Evolutionary conservation across 495 filamentous ascomycete species (phyloP).

Genomic region (Aspergillus bridgeri): DNA sequence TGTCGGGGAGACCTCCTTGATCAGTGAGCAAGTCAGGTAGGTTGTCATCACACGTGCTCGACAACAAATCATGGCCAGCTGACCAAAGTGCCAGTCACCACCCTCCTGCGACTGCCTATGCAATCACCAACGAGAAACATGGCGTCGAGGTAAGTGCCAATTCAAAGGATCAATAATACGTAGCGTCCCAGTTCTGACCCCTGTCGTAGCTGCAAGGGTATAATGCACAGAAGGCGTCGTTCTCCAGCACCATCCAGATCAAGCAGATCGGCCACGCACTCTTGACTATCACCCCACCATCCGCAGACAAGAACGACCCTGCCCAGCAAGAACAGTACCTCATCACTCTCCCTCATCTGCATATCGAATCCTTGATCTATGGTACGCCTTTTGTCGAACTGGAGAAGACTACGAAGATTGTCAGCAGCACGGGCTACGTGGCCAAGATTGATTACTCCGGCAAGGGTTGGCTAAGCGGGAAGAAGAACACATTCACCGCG

Average conservation of each 20-base stretch:
- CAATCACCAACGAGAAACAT: conserved; percentile 79
- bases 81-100: conserved; percentile 64
- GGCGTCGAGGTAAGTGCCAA: conserved; percentile 58
- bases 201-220: conserved; percentile 73
- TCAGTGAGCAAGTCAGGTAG: conserved; percentile 81
- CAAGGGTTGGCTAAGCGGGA: conserved; percentile 90
- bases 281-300: conserved; percentile 63
- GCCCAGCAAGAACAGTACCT: conserved; percentile 67
- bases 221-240: conserved; percentile 96
- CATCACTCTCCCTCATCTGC: conserved; percentile 87
- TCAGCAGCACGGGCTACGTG: conserved; percentile 81
- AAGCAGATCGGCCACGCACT: conserved; percentile 97
- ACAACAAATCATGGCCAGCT: background rate
- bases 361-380: conserved; percentile 92
- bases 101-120: conserved; percentile 94
- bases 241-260: conserved; percentile 87
- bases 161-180: background rate
- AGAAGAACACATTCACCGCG: conserved; percentile 89
- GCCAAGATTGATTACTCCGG: conserved; percentile 89
- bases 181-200: background rate
- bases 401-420: conserved; percentile 76
- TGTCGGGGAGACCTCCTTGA: conserved; percentile 64
- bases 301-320: conserved; percentile 41
- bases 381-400: conserved; percentile 90
- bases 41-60: conserved; percentile 13